Conservation (phyloP, 2,329 filamentous ascomycete genomes). For the Acephala macrosclerotiorum region DNA sequence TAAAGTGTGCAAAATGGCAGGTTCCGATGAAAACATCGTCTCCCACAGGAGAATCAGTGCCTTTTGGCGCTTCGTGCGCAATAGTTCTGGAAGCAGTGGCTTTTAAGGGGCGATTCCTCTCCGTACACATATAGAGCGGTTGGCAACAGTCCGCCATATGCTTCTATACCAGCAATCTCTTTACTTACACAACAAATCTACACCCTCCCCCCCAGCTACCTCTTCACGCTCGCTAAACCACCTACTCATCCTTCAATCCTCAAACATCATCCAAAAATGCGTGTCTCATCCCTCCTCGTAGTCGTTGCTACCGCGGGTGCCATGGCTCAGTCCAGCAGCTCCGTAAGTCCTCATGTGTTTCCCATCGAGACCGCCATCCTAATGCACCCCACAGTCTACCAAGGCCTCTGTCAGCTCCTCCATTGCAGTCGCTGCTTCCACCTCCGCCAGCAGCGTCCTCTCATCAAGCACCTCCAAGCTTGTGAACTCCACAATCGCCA, state of each 20-base stretch:
- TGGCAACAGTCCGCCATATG: not conserved
- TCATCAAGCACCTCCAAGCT: conserved; percentile 14
- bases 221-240: not conserved
- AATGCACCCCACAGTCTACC: not conserved
- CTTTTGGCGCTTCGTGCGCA: not conserved
- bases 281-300: conserved; percentile 28
- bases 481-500: conserved; percentile 11
- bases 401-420: conserved; percentile 4
- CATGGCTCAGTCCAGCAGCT: conserved; percentile 25
- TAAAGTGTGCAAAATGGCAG: not conserved
- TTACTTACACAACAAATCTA: no score
- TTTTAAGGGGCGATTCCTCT: not conserved
- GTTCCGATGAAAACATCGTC: not conserved
- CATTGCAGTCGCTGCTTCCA: not conserved
- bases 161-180: not conserved
- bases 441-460: not conserved
- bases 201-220: not conserved
- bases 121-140: not conserved
- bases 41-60: not conserved
- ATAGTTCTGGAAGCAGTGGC: not conserved
- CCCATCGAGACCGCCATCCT: not conserved
- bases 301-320: conserved; percentile 21
- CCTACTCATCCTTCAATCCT: not conserved
- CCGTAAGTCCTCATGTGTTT: conserved; percentile 4
- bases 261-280: conserved; percentile 20